phyloP scores from a whole-genome alignment of 2,329 filamentous ascomycete genomes.

The Emergomyces orientalis region DNA sequence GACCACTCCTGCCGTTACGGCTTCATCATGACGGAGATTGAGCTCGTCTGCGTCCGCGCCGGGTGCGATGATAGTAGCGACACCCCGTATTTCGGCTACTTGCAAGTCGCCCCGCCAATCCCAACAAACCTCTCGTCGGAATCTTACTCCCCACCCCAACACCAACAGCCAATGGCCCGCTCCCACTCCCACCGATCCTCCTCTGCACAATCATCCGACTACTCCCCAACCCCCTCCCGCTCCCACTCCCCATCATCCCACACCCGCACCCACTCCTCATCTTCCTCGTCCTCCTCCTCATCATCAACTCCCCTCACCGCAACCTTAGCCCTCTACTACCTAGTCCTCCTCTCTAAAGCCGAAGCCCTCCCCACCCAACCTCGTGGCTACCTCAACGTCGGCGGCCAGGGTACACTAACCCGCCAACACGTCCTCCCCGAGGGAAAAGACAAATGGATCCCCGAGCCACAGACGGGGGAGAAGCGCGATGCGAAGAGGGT shows the following conservation, averaged over 20 bases:
- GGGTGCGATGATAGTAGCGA: constrained; percentile 51
- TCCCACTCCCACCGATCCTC: constrained; percentile 17
- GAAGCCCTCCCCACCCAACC: constrained; percentile 48
- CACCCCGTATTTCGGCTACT: constrained; percentile 76
- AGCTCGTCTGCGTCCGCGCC: constrained; percentile 80
- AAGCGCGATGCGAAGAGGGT: constrained; percentile 51
- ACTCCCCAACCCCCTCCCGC: constrained; percentile 25
- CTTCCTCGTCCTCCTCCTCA: neutral
- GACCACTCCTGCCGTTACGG: constrained; percentile 89
- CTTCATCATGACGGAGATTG: constrained; percentile 93
- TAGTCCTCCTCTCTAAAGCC: constrained; percentile 57
- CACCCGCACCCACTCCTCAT: constrained; percentile 15
- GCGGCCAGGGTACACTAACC: constrained; percentile 48
- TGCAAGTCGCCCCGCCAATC: constrained; percentile 60
- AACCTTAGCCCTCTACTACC: constrained; percentile 52
- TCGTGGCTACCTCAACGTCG: constrained; percentile 52
- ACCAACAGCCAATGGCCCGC: constrained; percentile 8
- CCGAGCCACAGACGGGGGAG: constrained; percentile 51
- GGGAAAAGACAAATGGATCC: constrained; percentile 53
- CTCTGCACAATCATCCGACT: constrained; percentile 26
- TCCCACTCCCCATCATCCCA: constrained; percentile 13
- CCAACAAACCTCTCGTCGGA: constrained; percentile 40
- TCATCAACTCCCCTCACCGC: constrained; percentile 43
- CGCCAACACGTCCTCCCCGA: constrained; percentile 46
- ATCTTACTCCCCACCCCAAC: constrained; percentile 13